Evolutionary conservation across 306 rosid genomes (phyloP).

Genomic region (Citrullus colocynthis): DNA sequence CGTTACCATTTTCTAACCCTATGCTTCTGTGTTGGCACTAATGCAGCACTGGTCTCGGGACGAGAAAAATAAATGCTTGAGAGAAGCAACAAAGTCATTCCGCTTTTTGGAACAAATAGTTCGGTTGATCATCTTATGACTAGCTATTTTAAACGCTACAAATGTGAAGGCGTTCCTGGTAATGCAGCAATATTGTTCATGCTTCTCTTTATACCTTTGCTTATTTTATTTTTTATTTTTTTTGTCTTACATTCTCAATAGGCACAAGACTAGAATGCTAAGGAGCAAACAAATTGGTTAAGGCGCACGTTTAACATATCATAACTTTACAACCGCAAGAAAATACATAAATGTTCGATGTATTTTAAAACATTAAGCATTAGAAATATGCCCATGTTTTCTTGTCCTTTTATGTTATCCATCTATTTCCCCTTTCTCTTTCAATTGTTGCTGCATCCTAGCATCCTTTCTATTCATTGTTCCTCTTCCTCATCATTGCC

Average conservation of each 20-base stretch:
- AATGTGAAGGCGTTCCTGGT: neutral
- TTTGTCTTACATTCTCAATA: neutral
- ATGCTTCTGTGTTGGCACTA: neutral
- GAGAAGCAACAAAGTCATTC: slow-evolving; percentile 74
- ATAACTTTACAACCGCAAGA: neutral
- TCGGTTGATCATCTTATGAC: slow-evolving; percentile 52
- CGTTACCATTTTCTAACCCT: neutral
- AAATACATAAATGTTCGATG: neutral
- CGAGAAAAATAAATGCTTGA: slow-evolving; percentile 64
- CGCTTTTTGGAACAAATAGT: slow-evolving; percentile 61
- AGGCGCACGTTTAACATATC: neutral
- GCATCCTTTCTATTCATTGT: neutral
- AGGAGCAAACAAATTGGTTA: neutral
- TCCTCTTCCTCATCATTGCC: neutral
- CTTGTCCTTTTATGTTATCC: neutral
- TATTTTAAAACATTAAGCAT: neutral
- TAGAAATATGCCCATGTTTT: neutral
- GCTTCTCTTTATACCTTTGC: neutral
- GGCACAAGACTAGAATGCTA: neutral
- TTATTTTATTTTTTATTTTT: neutral
- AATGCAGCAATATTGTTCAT: neutral
- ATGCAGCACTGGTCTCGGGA: slow-evolving; percentile 79
- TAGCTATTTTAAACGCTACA: neutral
- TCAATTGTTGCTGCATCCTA: neutral
- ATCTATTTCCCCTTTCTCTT: neutral